Evolutionary conservation across 805 yeast species (phyloP), one percentile per base, ranked within the genome.

Genomic region (Blastobotrys americana): DNA sequence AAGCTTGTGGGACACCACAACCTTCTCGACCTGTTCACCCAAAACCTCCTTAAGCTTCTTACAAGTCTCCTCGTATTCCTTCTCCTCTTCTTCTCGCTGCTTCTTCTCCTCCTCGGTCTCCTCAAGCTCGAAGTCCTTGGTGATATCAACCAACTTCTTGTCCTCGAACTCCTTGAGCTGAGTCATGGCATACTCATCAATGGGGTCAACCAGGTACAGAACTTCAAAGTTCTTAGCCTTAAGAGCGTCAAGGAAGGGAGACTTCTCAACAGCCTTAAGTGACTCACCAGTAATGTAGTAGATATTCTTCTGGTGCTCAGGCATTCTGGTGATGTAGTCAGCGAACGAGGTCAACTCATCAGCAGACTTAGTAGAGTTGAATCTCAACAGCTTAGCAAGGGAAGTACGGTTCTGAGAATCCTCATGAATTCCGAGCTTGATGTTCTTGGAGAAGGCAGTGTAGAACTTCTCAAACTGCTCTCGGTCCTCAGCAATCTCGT

Each of bases 261-360:
- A 90, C 73, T 87, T 87, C 79, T 93, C 97, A 63, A 93, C 95
- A 59, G 96, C 87, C 82, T 93, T 90, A 68, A 86, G 70, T 51
- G 95, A 79, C 78, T 93, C 98, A 83, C 98, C 99, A 67, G 99
- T 93, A 71, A 93, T 93, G 81, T 78, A 93, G 82, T 93, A 93
- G 66, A 93, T 86, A 79, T 93, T 93, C 93, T 93, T 89, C 78
- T 93, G 99, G 78, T 87, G 96, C 74, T 88, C 97, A 69, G 93
- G 96, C 99, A 93, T 93, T 76, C 97, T 85, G 58, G 97, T 90
- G 55, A 93, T 95, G 75, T 93, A 93, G 76, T 93, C 99, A 58
- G 94, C 72, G 65, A 93, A 79, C 34, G 97, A 90, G 57, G 97
- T 90, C 69, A 76, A 68, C 77, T 93, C 98, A 65, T 90, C 98